Percentiles rank a stretch among this genome's conserved stretches.
phyloP scores from a whole-genome alignment of 768 basidiomycete species.

The Agaricus sinodeliciosus region DNA sequence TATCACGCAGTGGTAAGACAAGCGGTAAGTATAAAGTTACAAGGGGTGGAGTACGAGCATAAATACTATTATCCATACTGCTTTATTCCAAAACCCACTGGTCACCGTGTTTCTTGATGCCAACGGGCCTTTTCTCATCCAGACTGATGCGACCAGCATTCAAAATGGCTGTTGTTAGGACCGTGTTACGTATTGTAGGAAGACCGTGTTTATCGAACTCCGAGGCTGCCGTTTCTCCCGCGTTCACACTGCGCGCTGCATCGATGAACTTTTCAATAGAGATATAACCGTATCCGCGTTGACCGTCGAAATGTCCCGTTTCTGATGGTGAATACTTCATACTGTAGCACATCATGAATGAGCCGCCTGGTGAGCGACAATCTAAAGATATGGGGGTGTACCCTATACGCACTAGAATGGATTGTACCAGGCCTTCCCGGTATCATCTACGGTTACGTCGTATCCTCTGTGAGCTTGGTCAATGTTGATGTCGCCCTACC shows the following conservation, averaged over 20 bases:
- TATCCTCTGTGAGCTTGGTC: slow-evolving; percentile 95
- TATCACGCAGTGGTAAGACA: no score
- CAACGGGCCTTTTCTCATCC: slow-evolving; percentile 83
- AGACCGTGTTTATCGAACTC: slow-evolving; percentile 77
- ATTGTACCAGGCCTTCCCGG: slow-evolving; percentile 81
- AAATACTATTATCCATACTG: slow-evolving; percentile 1
- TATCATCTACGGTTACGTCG: slow-evolving; percentile 80
- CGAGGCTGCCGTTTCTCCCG: slow-evolving; percentile 52
- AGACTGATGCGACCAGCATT: slow-evolving; percentile 86
- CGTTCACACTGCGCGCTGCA: slow-evolving; percentile 73
- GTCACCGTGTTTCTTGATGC: slow-evolving; percentile 60
- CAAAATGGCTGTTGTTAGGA: slow-evolving; percentile 81
- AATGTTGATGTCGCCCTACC: slow-evolving; percentile 82
- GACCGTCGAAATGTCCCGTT: slow-evolving; percentile 90
- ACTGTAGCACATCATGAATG: slow-evolving; percentile 27
- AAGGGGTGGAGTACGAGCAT: background rate
- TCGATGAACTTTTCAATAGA: slow-evolving; percentile 92
- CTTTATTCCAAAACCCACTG: slow-evolving; percentile 64
- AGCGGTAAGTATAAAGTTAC: slow-evolving; percentile 5
- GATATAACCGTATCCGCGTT: slow-evolving; percentile 87
- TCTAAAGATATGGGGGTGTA: background rate
- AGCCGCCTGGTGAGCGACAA: slow-evolving; percentile 1
- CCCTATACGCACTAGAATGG: slow-evolving; percentile 72
- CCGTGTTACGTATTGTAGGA: slow-evolving; percentile 86
- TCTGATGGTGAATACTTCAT: slow-evolving; percentile 95